Conservation (phyloP, 1,284 basidiomycete species). For the Fomitopsis betulina region DNA sequence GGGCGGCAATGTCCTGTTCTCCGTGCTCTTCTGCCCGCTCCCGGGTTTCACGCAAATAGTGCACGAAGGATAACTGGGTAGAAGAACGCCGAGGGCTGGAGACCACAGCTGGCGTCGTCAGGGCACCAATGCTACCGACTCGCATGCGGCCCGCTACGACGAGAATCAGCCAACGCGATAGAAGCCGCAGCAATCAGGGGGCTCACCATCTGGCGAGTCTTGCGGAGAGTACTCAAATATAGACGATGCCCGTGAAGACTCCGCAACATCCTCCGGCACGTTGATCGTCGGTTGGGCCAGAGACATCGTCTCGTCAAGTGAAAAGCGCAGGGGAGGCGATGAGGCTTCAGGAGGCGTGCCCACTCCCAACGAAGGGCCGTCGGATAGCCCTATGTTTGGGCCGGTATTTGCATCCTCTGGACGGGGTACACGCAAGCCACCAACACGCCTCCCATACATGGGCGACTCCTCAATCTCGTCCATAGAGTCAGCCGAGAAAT, state of each 20-base stretch:
- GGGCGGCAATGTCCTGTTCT: slow-evolving; percentile 5
- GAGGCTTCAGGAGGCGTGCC: slow-evolving; percentile 17
- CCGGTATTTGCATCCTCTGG: slow-evolving; percentile 18
- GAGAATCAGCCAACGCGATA: background rate
- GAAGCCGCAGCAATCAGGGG: background rate
- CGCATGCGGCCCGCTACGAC: slow-evolving; percentile 40
- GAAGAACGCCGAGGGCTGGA: slow-evolving; percentile 39
- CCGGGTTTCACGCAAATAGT: slow-evolving; percentile 15
- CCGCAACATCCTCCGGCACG: slow-evolving; percentile 61
- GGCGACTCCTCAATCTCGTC: slow-evolving; percentile 17
- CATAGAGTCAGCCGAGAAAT: slow-evolving; percentile 13
- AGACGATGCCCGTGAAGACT: slow-evolving; percentile 50
- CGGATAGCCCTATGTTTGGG: slow-evolving; percentile 22
- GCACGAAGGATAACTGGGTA: slow-evolving; percentile 25
- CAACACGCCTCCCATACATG: slow-evolving; percentile 28
- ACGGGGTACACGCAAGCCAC: slow-evolving; percentile 22
- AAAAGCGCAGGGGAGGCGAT: slow-evolving; percentile 29
- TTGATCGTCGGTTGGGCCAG: slow-evolving; percentile 28
- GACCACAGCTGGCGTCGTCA: slow-evolving; percentile 44
- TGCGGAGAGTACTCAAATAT: slow-evolving; percentile 35
- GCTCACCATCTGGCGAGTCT: slow-evolving; percentile 42
- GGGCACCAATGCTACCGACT: slow-evolving; percentile 48
- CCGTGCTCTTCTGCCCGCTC: background rate
- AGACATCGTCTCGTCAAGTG: slow-evolving; percentile 22
- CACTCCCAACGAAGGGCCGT: slow-evolving; percentile 16